Evolutionary conservation across 768 basidiomycete genomes (phyloP).

Genomic region (Chiua virens): DNA sequence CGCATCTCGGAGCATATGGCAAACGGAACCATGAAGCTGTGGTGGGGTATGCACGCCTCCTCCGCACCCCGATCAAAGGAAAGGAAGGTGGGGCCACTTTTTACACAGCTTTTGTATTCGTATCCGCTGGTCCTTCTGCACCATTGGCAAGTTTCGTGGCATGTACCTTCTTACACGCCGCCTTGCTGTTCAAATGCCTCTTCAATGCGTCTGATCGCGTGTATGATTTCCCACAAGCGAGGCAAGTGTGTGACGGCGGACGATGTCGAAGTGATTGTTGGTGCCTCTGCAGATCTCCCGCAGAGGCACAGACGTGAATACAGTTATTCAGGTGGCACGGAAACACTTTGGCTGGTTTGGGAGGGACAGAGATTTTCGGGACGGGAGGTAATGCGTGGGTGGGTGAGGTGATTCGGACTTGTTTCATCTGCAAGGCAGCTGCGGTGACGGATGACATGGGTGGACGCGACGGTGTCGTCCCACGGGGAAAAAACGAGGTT

Average conservation of each 20-base stretch:
- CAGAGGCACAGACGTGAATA: constrained; percentile 28
- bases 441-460: constrained; percentile 4
- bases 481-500: not conserved
- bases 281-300: constrained; percentile 29
- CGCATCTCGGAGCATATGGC: not conserved
- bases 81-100: not conserved
- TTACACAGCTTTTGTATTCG: constrained; percentile 18
- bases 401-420: constrained; percentile 17
- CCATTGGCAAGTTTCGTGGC: constrained; percentile 8
- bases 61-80: constrained; percentile 18
- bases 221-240: constrained; percentile 27
- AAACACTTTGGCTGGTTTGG: constrained; percentile 18
- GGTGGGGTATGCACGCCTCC: constrained; percentile 14
- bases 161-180: constrained; percentile 26
- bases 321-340: constrained; percentile 26
- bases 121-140: constrained; percentile 13
- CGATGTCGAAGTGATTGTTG: constrained; percentile 30
- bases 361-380: not conserved
- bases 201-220: constrained; percentile 34
- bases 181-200: constrained; percentile 32
- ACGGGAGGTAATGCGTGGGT: too few relatives aligned
- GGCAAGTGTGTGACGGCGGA: constrained; percentile 21
- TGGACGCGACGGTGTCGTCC: not conserved
- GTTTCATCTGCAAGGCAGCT: constrained; percentile 10
- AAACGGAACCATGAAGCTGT: not conserved